Conservation (phyloP, 352 stramenopile species). For the Pythium phragmiticola region DNA sequence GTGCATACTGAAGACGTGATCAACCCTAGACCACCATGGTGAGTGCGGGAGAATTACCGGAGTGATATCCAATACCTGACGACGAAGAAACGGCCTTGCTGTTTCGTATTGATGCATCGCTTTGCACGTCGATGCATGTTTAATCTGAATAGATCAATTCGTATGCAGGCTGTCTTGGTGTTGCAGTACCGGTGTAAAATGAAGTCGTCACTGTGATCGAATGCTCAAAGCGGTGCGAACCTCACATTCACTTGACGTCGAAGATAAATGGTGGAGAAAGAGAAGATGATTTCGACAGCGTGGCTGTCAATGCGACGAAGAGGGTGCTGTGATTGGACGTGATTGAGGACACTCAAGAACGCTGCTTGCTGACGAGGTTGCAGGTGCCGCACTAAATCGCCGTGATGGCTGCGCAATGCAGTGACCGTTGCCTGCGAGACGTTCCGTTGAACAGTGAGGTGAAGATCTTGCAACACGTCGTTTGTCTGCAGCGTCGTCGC, state of each 20-base stretch:
- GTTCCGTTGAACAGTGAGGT: slow-evolving; percentile 11
- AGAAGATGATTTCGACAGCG: not conserved
- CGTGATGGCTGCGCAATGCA: slow-evolving; percentile 2
- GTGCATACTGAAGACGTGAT: slow-evolving; percentile 1
- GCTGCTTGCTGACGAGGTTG: slow-evolving; percentile 7
- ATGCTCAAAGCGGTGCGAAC: not conserved
- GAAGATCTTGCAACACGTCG: slow-evolving; percentile 7
- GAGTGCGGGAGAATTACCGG: not conserved
- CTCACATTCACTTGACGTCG: slow-evolving; percentile 2
- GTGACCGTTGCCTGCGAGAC: not conserved
- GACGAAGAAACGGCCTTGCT: not conserved
- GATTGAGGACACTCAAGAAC: slow-evolving; percentile 10
- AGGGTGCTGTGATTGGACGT: not conserved
- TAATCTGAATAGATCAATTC: slow-evolving; percentile 10
- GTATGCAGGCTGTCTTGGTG: not conserved
- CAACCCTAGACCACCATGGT: not conserved
- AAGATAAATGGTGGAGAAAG: not conserved
- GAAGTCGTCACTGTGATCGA: not conserved
- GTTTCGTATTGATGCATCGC: not conserved
- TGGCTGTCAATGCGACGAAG: slow-evolving; percentile 6
- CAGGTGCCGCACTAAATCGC: not conserved
- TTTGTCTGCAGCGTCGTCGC: slow-evolving; percentile 3
- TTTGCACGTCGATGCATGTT: slow-evolving; percentile 6
- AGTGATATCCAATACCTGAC: not conserved
- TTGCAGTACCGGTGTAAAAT: not conserved